Evolutionary conservation across 805 yeast species (phyloP), one percentile per base, ranked within the genome.

Genomic region (Wickerhamomyces bovis): DNA sequence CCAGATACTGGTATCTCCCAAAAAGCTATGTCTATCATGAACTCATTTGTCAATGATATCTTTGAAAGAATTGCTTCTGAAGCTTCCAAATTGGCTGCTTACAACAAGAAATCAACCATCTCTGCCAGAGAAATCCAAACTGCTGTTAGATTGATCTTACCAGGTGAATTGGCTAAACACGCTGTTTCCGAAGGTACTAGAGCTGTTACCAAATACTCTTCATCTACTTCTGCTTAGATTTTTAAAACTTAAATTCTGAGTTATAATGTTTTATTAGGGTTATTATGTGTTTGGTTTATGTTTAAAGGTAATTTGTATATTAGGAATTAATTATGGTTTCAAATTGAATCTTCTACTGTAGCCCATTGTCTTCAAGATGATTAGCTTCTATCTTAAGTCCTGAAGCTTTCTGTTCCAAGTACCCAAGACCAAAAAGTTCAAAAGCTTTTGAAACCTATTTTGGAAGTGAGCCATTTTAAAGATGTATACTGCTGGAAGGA

Each of bases 1-100:
- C 97, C 97, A 72, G 97, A 90, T 72, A 90, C 98, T 53, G 97
- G 97, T 88, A 90, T 90, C 70, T 90, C 97, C 62, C 95, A 89
- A 76, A 87, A 88, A 70, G 96, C 97, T 57, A 90, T 92, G 96
- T 89, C 96, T 56, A 92, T 92, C 71, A 83, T 90, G 92, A 92
- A 92, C 85, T 90, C 97, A 41, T 92, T 92, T 62, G 97, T 92
- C 62, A 90, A 89, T 77, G 97, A 92, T 75, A 89, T 90, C 69
- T 92, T 90, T 69, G 97, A 90, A 80, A 90, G 98, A 80, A 86
- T 92, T 64, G 97, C 97, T 63, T 75, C 92, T 64, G 97, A 90
- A 78, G 97, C 97, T 64, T 90, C 97, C 60, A 92, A 90, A 77
- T 83, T 92, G 65, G 97, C 97, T 75, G 96, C 96, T 67, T 90